A percentile compares a stretch with the other conserved stretches of the same genome.
Conservation (phyloP, 306 rosid species). For the Trifolium pratense region DNA sequence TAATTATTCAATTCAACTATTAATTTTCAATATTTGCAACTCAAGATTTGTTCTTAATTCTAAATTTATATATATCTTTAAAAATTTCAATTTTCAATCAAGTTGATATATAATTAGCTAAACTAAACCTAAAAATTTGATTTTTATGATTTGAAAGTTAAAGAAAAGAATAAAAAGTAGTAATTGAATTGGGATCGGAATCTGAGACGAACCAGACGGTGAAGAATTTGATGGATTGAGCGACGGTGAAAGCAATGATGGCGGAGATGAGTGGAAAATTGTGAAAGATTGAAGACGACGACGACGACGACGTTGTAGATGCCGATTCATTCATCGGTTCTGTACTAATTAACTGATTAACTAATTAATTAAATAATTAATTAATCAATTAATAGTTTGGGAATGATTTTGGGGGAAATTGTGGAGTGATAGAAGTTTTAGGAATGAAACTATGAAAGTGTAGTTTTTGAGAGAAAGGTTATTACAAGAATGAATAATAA, state of each 20-base stretch:
- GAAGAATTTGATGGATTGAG: slow-evolving; percentile 73
- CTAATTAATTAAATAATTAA: not conserved
- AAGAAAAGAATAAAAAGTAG: not conserved
- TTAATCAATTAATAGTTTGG: slow-evolving; percentile 5
- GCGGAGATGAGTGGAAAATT: slow-evolving; percentile 84
- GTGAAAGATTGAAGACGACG: slow-evolving; percentile 55
- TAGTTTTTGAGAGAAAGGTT: not conserved
- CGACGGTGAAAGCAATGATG: slow-evolving; percentile 61
- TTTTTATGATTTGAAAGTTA: not conserved
- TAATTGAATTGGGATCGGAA: slow-evolving; percentile 28
- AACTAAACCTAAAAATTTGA: not conserved
- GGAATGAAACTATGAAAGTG: not conserved
- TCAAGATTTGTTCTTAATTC: too few species aligned
- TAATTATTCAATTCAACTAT: too few species aligned
- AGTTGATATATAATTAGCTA: not conserved
- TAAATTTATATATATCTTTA: too few species aligned
- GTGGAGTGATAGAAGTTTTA: not conserved
- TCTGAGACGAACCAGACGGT: slow-evolving; percentile 65
- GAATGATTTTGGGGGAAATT: slow-evolving; percentile 1
- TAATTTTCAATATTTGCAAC: too few species aligned
- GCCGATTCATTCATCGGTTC: slow-evolving; percentile 40
- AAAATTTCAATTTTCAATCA: not conserved
- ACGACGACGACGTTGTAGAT: slow-evolving; percentile 43
- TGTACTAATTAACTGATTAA: not conserved
- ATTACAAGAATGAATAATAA: not conserved